Conservation (phyloP, 1,284 basidiomycete species). For the Ganoderma meredithae region DNA sequence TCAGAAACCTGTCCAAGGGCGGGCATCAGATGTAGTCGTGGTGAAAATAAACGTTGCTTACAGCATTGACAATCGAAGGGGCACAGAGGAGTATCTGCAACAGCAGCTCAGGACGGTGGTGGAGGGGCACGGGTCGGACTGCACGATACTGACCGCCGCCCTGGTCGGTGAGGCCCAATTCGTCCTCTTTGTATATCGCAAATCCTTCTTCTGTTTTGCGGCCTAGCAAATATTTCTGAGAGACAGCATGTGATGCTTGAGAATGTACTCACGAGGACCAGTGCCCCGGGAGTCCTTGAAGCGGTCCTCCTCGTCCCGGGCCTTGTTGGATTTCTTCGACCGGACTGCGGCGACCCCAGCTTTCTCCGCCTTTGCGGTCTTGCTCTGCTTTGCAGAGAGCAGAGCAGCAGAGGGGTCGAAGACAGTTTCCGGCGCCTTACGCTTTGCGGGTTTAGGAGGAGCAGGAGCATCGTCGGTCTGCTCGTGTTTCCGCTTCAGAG, state of each 20-base stretch:
- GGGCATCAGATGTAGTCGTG: not conserved
- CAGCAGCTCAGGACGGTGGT: slow-evolving; percentile 32
- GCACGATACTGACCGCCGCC: slow-evolving; percentile 73
- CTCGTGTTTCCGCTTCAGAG: slow-evolving; percentile 30
- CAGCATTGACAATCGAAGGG: slow-evolving; percentile 46
- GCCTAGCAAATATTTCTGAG: slow-evolving; percentile 52
- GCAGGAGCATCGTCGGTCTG: slow-evolving; percentile 32
- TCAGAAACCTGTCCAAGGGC: slow-evolving; percentile 53
- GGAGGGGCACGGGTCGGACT: slow-evolving; percentile 10
- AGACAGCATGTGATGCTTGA: slow-evolving; percentile 5
- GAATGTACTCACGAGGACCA: slow-evolving; percentile 65
- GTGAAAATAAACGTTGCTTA: slow-evolving; percentile 25
- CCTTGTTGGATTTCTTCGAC: slow-evolving; percentile 39
- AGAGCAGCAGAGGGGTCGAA: slow-evolving; percentile 59
- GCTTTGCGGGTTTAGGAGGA: slow-evolving; percentile 44
- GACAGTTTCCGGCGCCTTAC: slow-evolving; percentile 62
- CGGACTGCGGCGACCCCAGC: slow-evolving; percentile 29
- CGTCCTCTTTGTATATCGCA: slow-evolving; percentile 86
- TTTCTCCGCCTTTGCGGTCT: slow-evolving; percentile 31
- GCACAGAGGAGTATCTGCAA: slow-evolving; percentile 45
- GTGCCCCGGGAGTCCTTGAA: slow-evolving; percentile 84
- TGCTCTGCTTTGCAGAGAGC: slow-evolving; percentile 41
- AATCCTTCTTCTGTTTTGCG: slow-evolving; percentile 88
- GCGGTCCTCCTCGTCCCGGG: slow-evolving; percentile 54
- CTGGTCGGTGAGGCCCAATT: slow-evolving; percentile 76